Base-by-base conservation (phyloP, 2,329 filamentous ascomycete genomes). In the Colletotrichum tabaci region DNA sequence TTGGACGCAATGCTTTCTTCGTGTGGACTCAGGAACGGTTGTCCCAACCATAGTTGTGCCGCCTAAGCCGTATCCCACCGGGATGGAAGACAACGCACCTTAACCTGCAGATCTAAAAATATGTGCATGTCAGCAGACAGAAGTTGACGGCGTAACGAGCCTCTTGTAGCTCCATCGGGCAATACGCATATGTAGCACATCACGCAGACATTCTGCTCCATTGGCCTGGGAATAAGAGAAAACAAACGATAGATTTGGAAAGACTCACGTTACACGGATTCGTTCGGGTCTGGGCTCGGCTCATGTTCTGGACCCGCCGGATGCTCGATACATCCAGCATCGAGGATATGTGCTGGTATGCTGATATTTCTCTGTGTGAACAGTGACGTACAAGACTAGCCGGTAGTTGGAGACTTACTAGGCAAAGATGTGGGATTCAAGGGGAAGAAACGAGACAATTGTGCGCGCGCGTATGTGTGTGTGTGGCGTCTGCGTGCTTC, bases 191-290 rank as follows among this genome's bases (percentile, higher is more conserved):
- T 30, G 52, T 40, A 21, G 35, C 53, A 40, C 53, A 23, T 21
- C 16, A 46, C 40, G 18, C 21, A 46, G 18, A 30, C 10, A 46
- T 46, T 46, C 7, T 18, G 15, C 16, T 7, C 7, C 5, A 8
- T 6, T 15, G 44, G 44, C 44, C 15, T 18, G 23, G 38, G 38
- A n/a, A n/a, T 56, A 38, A 47, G 21, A n/a, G 50, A 35, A 56
- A 47, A 55, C 30, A 21, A n/a, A 26, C 13, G 47, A 42, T 42
- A 57, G 66, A 42, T 35, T 47, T n/a, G 61, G 53, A 69, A 69
- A 66, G 61, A 69, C 66, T 58, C 16, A 69, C 66, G 26, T 65
- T 69, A 66, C 66, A 69, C 61, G 66, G 66, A 47, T 66, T 66
- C 8, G 66, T 69, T 30, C 66, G 61, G 10, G 66, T 66, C 46